These are phyloP conservation scores for Claviceps paspali DNA, from an alignment of 2,329 filamentous ascomycete genomes.

Conservation along the genomic window DNA sequence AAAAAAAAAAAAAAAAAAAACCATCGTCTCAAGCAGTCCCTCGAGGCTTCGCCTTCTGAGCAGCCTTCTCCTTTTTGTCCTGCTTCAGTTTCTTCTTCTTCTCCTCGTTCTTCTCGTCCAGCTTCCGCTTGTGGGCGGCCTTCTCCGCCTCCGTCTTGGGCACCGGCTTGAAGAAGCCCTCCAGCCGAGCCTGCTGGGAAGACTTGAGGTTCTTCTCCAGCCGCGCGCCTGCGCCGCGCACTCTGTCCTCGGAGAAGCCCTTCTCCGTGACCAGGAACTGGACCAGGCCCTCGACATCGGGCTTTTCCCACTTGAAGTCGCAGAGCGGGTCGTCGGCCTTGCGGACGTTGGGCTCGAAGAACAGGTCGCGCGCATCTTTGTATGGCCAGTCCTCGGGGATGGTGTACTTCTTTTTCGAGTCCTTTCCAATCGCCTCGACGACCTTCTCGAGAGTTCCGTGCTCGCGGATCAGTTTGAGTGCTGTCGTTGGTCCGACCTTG, in stretches of 20 bases:
- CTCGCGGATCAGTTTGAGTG: slow-evolving; percentile 86
- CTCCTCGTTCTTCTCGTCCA: slow-evolving; percentile 80
- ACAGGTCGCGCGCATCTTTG: slow-evolving; percentile 77
- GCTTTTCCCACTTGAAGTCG: slow-evolving; percentile 96
- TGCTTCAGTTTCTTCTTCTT: slow-evolving; percentile 93
- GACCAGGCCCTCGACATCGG: slow-evolving; percentile 78
- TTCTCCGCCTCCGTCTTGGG: slow-evolving; percentile 81
- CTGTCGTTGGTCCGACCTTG: slow-evolving; percentile 83
- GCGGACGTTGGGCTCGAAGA: slow-evolving; percentile 81
- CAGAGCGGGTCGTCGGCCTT: slow-evolving; percentile 70
- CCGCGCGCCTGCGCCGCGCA: slow-evolving; percentile 61
- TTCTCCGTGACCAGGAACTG: slow-evolving; percentile 87
- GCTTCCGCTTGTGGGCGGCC: slow-evolving; percentile 75
- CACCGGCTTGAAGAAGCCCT: slow-evolving; percentile 92
- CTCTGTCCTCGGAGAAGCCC: slow-evolving; percentile 90
- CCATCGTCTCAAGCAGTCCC: slow-evolving; percentile 31
- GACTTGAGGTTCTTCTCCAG: slow-evolving; percentile 84
- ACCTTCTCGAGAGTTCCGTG: slow-evolving; percentile 79
- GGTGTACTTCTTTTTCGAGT: slow-evolving; percentile 63
- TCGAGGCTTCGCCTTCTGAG: slow-evolving; percentile 73
- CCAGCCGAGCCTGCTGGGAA: slow-evolving; percentile 76
- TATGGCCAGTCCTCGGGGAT: slow-evolving; percentile 97
- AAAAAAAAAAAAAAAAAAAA: no score
- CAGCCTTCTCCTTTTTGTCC: slow-evolving; percentile 90
- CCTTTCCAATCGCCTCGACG: slow-evolving; percentile 62